phyloP scores from a whole-genome alignment of 1,284 basidiomycete species.

The Porodaedalea pini region DNA sequence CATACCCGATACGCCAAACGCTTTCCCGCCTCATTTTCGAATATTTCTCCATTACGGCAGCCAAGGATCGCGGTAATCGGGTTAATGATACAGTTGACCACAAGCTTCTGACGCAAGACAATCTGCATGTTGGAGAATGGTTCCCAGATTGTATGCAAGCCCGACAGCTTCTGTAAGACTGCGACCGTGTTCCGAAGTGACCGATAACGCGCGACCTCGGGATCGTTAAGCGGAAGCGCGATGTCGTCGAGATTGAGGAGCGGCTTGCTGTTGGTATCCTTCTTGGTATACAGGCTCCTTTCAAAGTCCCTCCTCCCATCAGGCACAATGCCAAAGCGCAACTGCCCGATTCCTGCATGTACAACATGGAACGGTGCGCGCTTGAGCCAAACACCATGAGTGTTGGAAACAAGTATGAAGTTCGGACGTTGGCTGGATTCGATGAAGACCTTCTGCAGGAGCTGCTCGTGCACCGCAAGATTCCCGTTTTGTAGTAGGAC shows the following conservation, averaged over 20 bases:
- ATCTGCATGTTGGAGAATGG: conserved; percentile 70
- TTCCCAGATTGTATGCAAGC: conserved; percentile 64
- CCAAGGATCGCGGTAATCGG: conserved; percentile 82
- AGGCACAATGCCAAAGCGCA: conserved; percentile 79
- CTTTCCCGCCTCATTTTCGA: conserved; percentile 40
- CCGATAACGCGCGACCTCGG: conserved; percentile 41
- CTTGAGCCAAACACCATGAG: conserved; percentile 71
- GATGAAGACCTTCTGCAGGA: conserved; percentile 69
- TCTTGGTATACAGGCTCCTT: conserved; percentile 39
- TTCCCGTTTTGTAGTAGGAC: conserved; percentile 87
- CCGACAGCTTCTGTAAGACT: conserved; percentile 53
- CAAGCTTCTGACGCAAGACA: conserved; percentile 78
- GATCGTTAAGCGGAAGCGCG: conserved; percentile 34
- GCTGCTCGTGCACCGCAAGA: conserved; percentile 84
- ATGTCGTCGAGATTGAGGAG: conserved; percentile 53
- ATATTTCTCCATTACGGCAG: conserved; percentile 77
- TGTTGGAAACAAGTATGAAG: conserved; percentile 82
- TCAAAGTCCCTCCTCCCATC: conserved; percentile 64
- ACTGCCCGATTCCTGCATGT: conserved; percentile 72
- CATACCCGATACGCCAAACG: conserved; percentile 51
- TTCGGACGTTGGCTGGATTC: conserved; percentile 74
- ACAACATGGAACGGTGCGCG: conserved; percentile 49
- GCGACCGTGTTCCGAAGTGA: conserved; percentile 69
- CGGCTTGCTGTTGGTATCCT: conserved; percentile 35
- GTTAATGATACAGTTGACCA: conserved; percentile 84